Evolutionary conservation across 441 rosid genomes (phyloP), one percentile per base, ranked within the genome.

Genomic region (Omphalea diandra): DNA sequence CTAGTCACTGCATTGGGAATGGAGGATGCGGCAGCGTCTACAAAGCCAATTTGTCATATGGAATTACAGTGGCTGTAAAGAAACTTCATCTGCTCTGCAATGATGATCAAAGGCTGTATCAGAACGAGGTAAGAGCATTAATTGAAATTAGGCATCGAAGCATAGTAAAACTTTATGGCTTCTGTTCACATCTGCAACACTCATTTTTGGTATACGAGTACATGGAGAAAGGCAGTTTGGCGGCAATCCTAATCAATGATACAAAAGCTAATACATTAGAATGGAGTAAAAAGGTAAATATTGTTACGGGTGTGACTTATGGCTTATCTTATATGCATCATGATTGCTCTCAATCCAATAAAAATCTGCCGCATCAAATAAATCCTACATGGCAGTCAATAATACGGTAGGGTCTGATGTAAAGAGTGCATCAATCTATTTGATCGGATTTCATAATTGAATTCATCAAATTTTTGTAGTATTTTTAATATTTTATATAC

Each of bases 321-420:
- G 83, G 81, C 2, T 33, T 83, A 40, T 61, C 61, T 52, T 80
- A 77, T 62, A 54, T 83, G 77, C 83, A 83, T 56, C 77, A 78
- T 59, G 75, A 80, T 9, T n/a, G n/a, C n/a, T n/a, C n/a, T n/a
- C n/a, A n/a, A n/a, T n/a, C n/a, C n/a, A n/a, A n/a, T n/a, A n/a
- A n/a, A n/a, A n/a, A n/a, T n/a, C n/a, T n/a, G n/a, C n/a, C n/a
- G n/a, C n/a, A n/a, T n/a, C n/a, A n/a, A n/a, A n/a, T n/a, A n/a
- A n/a, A n/a, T n/a, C n/a, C n/a, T n/a, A n/a, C n/a, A n/a, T n/a
- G n/a, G n/a, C n/a, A n/a, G n/a, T n/a, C n/a, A n/a, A n/a, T n/a
- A n/a, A n/a, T n/a, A n/a, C n/a, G n/a, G n/a, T n/a, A n/a, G n/a
- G n/a, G n/a, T n/a, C n/a, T n/a, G n/a, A n/a, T n/a, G n/a, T n/a